Percentiles rank a stretch among this genome's conserved stretches.
Conservation (phyloP, 441 rosid species). For the Gossypium armourianum region DNA sequence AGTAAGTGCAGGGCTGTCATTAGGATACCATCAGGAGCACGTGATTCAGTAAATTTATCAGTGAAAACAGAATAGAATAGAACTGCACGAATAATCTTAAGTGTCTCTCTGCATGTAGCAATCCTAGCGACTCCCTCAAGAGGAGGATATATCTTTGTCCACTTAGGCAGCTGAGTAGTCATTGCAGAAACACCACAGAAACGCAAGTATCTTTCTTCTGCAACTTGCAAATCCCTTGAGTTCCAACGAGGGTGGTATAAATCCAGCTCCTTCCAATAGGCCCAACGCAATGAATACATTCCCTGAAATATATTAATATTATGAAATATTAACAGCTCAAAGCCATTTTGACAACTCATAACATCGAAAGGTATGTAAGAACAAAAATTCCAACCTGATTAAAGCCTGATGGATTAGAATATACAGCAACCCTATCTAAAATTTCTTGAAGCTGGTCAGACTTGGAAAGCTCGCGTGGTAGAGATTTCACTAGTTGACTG, state of each 20-base stretch:
- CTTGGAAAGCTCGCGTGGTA: constrained; percentile 83
- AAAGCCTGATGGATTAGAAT: constrained; percentile 74
- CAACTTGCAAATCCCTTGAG: constrained; percentile 81
- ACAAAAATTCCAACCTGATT: constrained; percentile 61
- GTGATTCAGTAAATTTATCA: constrained; percentile 50
- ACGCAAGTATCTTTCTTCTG: constrained; percentile 87
- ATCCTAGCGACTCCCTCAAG: constrained; percentile 58
- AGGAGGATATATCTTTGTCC: constrained; percentile 75
- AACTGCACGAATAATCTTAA: constrained; percentile 61
- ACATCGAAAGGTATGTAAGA: constrained; percentile 13
- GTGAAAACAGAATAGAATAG: constrained; percentile 63
- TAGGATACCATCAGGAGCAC: constrained; percentile 70
- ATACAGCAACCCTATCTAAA: constrained; percentile 62
- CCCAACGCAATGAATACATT: constrained; percentile 64
- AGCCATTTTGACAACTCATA: constrained; percentile 18
- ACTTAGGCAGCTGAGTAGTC: constrained; percentile 76
- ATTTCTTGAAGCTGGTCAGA: constrained; percentile 63
- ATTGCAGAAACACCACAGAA: constrained; percentile 63
- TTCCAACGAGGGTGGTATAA: constrained; percentile 90
- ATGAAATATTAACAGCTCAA: constrained; percentile 4
- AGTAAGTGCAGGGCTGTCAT: constrained; percentile 71
- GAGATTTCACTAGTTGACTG: constrained; percentile 77
- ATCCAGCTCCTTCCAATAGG: constrained; percentile 88
- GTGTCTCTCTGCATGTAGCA: constrained; percentile 64
- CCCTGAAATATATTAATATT: constrained; percentile 45